phyloP scores from a whole-genome alignment of 768 basidiomycete genomes.

The Hemileccinum impolitum region DNA sequence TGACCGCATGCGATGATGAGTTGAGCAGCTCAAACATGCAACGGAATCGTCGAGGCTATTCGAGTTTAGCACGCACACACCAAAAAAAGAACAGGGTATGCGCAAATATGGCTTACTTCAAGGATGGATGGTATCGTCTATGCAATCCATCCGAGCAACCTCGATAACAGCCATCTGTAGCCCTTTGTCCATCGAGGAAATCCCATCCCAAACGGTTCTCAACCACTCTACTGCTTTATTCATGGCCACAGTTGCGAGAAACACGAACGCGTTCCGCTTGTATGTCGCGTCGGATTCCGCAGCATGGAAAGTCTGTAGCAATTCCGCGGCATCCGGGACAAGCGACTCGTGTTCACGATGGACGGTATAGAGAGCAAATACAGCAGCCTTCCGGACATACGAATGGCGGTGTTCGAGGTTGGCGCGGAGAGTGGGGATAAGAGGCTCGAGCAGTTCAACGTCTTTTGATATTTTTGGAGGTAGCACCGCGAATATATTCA shows the following conservation, averaged over 20 bases:
- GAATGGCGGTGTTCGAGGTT: constrained; percentile 98
- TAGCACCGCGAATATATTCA: constrained; percentile 98
- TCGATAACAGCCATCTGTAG: constrained; percentile 97
- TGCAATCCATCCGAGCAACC: constrained; percentile 86
- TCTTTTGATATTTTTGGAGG: constrained; percentile 92
- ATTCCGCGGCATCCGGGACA: constrained; percentile 93
- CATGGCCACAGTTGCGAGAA: constrained; percentile 83
- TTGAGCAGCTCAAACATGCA: constrained; percentile 91
- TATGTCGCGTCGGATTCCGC: constrained; percentile 96
- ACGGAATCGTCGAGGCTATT: constrained; percentile 87
- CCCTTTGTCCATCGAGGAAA: constrained; percentile 80
- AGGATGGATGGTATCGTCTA: constrained; percentile 77
- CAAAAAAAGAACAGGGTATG: neutral
- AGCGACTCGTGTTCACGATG: constrained; percentile 93
- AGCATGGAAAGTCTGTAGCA: constrained; percentile 93
- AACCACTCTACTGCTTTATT: constrained; percentile 91
- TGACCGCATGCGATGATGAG: constrained; percentile 87
- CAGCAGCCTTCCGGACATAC: constrained; percentile 97
- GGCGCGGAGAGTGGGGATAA: constrained; percentile 88
- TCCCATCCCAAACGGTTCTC: constrained; percentile 77
- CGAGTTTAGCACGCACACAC: too few species aligned
- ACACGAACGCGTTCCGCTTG: constrained; percentile 96
- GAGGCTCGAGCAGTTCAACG: constrained; percentile 89
- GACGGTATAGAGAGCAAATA: constrained; percentile 93
- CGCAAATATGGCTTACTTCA: constrained; percentile 53